A percentile compares a stretch with the other conserved stretches of the same genome.
Conservation (phyloP, 2,329 filamentous ascomycete species). For the Fusarium sp. region DNA sequence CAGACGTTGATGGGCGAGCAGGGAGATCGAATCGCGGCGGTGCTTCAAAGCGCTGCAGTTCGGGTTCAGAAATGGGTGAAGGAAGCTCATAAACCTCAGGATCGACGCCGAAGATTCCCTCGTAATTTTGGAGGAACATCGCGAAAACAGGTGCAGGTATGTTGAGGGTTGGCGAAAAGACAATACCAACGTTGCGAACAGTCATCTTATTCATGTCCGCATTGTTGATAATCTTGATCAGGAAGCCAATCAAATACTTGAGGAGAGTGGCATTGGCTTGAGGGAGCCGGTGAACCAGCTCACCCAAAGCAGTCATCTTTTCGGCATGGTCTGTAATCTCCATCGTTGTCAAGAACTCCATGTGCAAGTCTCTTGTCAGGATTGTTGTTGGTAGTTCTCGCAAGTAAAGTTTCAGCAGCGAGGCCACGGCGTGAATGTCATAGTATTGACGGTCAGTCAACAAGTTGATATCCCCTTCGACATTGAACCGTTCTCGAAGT, state of each 20-base stretch:
- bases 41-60: slow-evolving; percentile 50
- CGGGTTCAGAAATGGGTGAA: slow-evolving; percentile 55
- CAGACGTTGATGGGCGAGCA: slow-evolving; percentile 63
- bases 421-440: slow-evolving; percentile 96
- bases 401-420: slow-evolving; percentile 91
- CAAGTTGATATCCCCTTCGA: slow-evolving; percentile 89
- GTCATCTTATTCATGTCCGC: slow-evolving; percentile 97
- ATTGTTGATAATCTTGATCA: slow-evolving; percentile 93
- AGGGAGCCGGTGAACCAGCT: slow-evolving; percentile 84
- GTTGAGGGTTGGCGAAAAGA: slow-evolving; percentile 96
- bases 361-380: slow-evolving; percentile 87
- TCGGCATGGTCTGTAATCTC: slow-evolving; percentile 80
- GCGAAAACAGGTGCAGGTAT: slow-evolving; percentile 96
- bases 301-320: slow-evolving; percentile 81
- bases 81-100: slow-evolving; percentile 73
- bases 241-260: slow-evolving; percentile 85
- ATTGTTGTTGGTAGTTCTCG: slow-evolving; percentile 93
- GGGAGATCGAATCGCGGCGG: slow-evolving; percentile 51
- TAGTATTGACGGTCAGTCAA: slow-evolving; percentile 86
- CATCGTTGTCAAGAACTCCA: slow-evolving; percentile 86
- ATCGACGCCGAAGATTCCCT: slow-evolving; percentile 82
- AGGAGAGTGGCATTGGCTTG: slow-evolving; percentile 83
- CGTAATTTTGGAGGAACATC: slow-evolving; percentile 90
- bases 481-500: slow-evolving; percentile 92
- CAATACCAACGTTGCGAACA: slow-evolving; percentile 95